Percentiles rank a stretch among this genome's conserved stretches.
phyloP scores from a whole-genome alignment of 257 asterid genomes.

The Scutellaria galericulata region DNA sequence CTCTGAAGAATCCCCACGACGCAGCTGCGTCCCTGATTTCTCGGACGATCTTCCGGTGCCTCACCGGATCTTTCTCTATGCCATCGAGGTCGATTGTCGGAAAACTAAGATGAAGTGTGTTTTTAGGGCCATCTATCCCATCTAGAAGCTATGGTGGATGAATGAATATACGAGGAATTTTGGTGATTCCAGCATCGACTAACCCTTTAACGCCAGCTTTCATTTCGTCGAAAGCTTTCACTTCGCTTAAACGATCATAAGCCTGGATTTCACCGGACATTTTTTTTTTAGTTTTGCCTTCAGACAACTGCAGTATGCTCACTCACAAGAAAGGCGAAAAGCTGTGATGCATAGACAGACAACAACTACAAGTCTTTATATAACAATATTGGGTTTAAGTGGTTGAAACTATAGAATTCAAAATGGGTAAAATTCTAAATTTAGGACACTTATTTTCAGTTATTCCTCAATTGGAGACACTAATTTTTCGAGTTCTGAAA shows the following conservation, averaged over 20 bases:
- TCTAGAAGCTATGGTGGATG: not conserved
- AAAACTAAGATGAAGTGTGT: not conserved
- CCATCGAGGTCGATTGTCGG: slow-evolving; percentile 25
- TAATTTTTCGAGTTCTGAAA: no score
- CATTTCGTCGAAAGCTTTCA: slow-evolving; percentile 21
- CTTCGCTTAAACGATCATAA: slow-evolving; percentile 4
- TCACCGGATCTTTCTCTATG: not conserved
- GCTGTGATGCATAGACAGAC: no score
- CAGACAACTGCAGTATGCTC: no score
- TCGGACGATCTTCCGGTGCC: not conserved
- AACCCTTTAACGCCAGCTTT: slow-evolving; percentile 29
- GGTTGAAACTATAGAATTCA: no score
- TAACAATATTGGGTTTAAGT: no score
- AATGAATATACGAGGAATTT: slow-evolving; percentile 7
- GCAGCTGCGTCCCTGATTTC: slow-evolving; percentile 31
- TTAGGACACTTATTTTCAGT: no score
- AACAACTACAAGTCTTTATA: no score
- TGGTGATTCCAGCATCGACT: slow-evolving; percentile 21
- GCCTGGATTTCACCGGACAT: not conserved
- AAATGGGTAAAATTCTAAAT: no score
- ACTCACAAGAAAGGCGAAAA: no score
- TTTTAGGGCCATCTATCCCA: not conserved
- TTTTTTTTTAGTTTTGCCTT: no score
- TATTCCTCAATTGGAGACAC: no score
- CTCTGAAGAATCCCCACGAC: slow-evolving; percentile 43